Percentiles rank a stretch among this genome's conserved stretches.
phyloP scores from a whole-genome alignment of 2,329 filamentous ascomycete genomes.

The Chalaropsis thielavioides region DNA sequence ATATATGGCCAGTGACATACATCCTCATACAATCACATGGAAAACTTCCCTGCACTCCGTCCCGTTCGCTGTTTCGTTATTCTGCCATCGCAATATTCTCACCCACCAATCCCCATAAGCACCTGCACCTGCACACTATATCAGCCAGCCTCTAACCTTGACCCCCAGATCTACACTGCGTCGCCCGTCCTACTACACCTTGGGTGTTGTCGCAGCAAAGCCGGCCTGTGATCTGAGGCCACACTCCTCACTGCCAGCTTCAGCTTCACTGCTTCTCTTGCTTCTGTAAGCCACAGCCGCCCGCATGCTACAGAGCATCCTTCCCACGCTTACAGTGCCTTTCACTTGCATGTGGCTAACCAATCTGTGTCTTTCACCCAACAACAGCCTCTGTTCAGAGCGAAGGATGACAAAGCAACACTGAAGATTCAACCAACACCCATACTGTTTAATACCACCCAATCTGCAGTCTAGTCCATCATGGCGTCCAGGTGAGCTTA shows the following conservation, averaged over 20 bases:
- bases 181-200: background rate
- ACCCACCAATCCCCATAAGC: background rate
- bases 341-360: background rate
- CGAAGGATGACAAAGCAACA: slow-evolving; percentile 18
- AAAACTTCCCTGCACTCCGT: background rate
- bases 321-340: background rate
- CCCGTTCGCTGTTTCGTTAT: background rate
- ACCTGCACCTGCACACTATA: too few relatives aligned
- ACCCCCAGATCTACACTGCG: too few relatives aligned
- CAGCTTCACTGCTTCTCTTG: background rate
- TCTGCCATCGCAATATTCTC: background rate
- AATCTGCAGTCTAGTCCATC: slow-evolving; percentile 25
- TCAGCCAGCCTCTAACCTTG: too few relatives aligned
- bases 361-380: background rate
- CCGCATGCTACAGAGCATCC: background rate
- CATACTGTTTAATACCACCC: slow-evolving; percentile 15
- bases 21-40: background rate
- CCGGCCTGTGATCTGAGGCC: background rate
- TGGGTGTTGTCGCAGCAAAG: background rate
- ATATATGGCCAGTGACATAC: background rate
- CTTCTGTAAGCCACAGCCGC: background rate
- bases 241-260: background rate
- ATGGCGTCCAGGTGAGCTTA: slow-evolving; percentile 41
- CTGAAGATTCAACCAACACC: slow-evolving; percentile 16
- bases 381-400: background rate